Percentiles rank a stretch among this genome's conserved stretches.
These are phyloP conservation scores for Aotearoamyces nothofagi DNA, from an alignment of 2,329 filamentous ascomycete genomes.

Conservation along the genomic window DNA sequence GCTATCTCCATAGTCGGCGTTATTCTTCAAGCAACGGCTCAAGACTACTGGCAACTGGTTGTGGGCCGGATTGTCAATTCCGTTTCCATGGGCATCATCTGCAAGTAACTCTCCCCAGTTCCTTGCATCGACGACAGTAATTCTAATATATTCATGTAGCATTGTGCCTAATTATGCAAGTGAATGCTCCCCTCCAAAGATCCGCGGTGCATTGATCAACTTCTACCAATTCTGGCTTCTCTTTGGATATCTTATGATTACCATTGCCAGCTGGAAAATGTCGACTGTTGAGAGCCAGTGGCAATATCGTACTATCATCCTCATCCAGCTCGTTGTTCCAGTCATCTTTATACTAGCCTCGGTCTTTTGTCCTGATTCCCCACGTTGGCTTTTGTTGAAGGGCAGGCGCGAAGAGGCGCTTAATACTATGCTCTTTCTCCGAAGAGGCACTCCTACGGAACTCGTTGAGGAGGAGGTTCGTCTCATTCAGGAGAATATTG, in stretches of 20 bases:
- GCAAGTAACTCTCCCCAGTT: no score
- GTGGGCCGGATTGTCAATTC: constrained; percentile 14
- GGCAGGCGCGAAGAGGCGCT: constrained; percentile 1
- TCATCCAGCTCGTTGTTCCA: constrained; percentile 13
- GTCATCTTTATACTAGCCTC: constrained; percentile 25
- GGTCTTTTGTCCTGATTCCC: neutral
- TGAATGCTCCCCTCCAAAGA: constrained; percentile 5
- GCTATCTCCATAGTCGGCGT: neutral
- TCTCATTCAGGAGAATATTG: constrained; percentile 1
- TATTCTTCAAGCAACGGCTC: neutral
- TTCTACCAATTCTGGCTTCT: constrained; percentile 9
- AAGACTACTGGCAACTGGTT: constrained; percentile 14
- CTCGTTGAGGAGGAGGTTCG: constrained; percentile 2
- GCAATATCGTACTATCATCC: constrained; percentile 8
- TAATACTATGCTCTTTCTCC: constrained; percentile 1
- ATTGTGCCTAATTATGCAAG: constrained; percentile 7
- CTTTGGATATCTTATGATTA: constrained; percentile 7
- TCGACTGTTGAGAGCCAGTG: constrained; percentile 7
- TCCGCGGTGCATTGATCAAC: constrained; percentile 9
- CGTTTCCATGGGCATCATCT: constrained; percentile 8
- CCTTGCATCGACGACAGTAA: no score
- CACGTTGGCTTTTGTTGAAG: constrained; percentile 1
- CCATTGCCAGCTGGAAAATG: constrained; percentile 7
- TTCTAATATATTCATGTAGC: no score
- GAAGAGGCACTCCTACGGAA: constrained; percentile 1